phyloP scores from a whole-genome alignment of 768 basidiomycete species.

The Mrakia gelida region DNA sequence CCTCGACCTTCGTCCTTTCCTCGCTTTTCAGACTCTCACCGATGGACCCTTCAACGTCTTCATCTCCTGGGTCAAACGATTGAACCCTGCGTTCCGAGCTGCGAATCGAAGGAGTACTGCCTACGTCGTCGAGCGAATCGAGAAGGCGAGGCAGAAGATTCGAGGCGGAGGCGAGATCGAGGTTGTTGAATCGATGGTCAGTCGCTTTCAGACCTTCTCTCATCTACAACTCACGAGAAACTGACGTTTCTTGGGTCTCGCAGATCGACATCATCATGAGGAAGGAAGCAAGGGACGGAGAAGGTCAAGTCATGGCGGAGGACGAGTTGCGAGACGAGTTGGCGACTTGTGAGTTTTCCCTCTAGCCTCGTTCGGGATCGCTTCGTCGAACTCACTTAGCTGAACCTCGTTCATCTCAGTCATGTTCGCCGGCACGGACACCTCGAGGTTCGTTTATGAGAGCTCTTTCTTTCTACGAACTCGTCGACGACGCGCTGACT shows the following conservation, averaged over 20 bases:
- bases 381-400: no score
- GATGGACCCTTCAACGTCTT: neutral
- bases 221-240: neutral
- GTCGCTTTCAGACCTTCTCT: neutral
- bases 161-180: neutral
- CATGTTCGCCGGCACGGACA: neutral
- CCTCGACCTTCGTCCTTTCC: neutral
- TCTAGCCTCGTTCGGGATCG: neutral
- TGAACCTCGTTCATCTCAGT: no score
- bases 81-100: neutral
- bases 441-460: neutral
- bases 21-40: neutral
- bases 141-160: neutral
- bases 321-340: slow-evolving; percentile 10
- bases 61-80: neutral
- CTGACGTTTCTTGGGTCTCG: neutral
- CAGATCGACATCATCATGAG: slow-evolving; percentile 12
- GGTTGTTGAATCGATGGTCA: neutral
- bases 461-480: neutral
- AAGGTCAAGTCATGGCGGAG: neutral
- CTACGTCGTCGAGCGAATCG: neutral
- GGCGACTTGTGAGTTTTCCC: neutral
- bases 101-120: neutral
- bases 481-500: neutral
- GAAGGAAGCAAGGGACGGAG: slow-evolving; percentile 6